Evolutionary conservation across 2,329 filamentous ascomycete species (phyloP).

Genomic region (Epichloe sibirici): DNA sequence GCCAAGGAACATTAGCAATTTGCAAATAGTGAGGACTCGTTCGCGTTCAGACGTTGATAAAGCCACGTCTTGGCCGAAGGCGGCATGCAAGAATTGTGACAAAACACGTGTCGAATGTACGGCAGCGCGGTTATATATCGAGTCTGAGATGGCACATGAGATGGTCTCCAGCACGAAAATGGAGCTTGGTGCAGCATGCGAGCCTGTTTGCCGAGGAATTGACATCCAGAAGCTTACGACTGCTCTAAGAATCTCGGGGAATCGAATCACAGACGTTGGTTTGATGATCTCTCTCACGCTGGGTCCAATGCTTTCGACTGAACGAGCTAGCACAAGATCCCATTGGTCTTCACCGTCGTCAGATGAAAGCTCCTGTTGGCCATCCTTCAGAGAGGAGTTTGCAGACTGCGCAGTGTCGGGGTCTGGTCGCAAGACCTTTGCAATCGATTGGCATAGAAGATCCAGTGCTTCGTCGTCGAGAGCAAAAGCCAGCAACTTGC

Average conservation of each 20-base stretch:
- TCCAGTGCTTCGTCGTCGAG: slow-evolving; percentile 66
- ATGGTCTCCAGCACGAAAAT: slow-evolving; percentile 56
- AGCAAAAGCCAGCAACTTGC: slow-evolving; percentile 68
- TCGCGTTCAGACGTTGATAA: slow-evolving; percentile 43
- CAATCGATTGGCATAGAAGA: slow-evolving; percentile 48
- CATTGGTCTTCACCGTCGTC: slow-evolving; percentile 22
- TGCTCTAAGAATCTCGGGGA: slow-evolving; percentile 50
- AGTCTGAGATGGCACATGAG: slow-evolving; percentile 43
- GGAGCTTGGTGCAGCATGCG: slow-evolving; percentile 39
- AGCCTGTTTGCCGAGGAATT: slow-evolving; percentile 36
- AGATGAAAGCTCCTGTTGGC: slow-evolving; percentile 9
- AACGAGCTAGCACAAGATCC: slow-evolving; percentile 25
- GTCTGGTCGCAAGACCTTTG: slow-evolving; percentile 23
- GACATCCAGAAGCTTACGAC: slow-evolving; percentile 53
- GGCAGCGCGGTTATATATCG: slow-evolving; percentile 56
- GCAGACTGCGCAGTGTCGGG: slow-evolving; percentile 10
- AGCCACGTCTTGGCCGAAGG: slow-evolving; percentile 40
- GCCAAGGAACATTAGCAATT: slow-evolving; percentile 59
- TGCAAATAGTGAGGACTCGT: slow-evolving; percentile 54
- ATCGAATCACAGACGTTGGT: slow-evolving; percentile 40
- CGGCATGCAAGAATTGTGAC: slow-evolving; percentile 50
- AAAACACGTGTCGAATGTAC: slow-evolving; percentile 63
- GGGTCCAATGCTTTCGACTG: slow-evolving; percentile 24
- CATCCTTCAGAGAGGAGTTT: slow-evolving; percentile 7
- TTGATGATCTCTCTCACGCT: slow-evolving; percentile 37